These are phyloP conservation scores for Otatea glauca DNA, from an alignment of 176 grass and related monocot species.

Conservation along the genomic window DNA sequence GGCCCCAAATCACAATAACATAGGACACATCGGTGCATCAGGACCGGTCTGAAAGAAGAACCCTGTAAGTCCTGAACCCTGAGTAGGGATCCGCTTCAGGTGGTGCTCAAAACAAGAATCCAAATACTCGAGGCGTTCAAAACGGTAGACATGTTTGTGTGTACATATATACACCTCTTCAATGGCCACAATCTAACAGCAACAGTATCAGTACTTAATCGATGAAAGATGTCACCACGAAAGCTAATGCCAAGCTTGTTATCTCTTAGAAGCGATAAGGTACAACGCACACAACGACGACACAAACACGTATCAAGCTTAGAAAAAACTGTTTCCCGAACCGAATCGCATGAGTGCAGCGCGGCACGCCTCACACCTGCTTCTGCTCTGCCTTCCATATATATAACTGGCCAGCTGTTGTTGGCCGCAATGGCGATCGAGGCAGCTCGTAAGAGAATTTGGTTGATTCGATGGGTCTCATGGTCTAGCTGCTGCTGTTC, in stretches of 20 bases:
- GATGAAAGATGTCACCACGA: neutral
- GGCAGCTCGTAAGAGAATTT: neutral
- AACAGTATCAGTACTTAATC: neutral
- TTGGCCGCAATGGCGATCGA: neutral
- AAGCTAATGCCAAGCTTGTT: slow-evolving; percentile 11
- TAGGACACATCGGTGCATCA: too few species aligned
- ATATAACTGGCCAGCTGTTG: neutral
- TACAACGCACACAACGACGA: slow-evolving; percentile 2
- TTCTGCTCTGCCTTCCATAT: neutral
- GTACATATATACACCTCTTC: neutral
- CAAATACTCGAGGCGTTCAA: neutral
- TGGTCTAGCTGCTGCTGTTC: neutral
- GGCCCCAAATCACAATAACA: neutral
- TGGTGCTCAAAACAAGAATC: neutral
- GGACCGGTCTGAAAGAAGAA: too few species aligned
- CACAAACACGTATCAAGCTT: neutral
- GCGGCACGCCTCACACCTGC: slow-evolving; percentile 11
- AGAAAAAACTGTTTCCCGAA: neutral
- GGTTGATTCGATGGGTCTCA: neutral
- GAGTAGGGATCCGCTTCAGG: neutral
- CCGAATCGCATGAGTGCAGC: slow-evolving; percentile 17
- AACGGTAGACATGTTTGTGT: neutral
- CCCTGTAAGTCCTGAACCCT: neutral
- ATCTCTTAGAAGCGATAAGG: slow-evolving; percentile 5
- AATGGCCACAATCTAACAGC: neutral